phyloP scores from a whole-genome alignment of 2,329 filamentous ascomycete genomes.

The Fusarium decemcellulare region DNA sequence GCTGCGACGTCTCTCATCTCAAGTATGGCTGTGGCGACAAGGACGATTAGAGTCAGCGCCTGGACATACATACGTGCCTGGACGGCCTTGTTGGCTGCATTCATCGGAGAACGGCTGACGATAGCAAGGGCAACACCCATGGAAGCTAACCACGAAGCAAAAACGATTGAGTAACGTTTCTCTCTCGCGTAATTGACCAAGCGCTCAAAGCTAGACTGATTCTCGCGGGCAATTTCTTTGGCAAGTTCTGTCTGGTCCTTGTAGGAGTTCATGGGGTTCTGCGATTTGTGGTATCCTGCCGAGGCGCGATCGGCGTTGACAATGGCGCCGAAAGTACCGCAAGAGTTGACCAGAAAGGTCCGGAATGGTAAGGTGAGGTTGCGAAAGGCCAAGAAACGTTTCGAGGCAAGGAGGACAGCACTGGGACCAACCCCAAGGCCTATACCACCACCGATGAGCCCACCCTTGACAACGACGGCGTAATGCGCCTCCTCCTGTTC shows the following conservation, averaged over 20 bases:
- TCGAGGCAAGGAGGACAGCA: constrained; percentile 48
- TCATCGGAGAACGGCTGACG: constrained; percentile 64
- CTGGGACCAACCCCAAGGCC: constrained; percentile 77
- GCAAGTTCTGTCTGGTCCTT: constrained; percentile 52
- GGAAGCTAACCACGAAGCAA: constrained; percentile 83
- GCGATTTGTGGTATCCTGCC: constrained; percentile 74
- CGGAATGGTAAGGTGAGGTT: constrained; percentile 78
- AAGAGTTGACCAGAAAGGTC: constrained; percentile 86
- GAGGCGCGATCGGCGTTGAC: constrained; percentile 83
- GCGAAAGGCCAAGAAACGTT: not conserved
- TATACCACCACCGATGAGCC: constrained; percentile 77
- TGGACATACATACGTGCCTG: constrained; percentile 69
- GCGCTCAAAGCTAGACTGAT: constrained; percentile 70
- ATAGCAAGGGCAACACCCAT: constrained; percentile 82
- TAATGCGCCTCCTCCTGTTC: constrained; percentile 94
- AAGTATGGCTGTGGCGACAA: constrained; percentile 85
- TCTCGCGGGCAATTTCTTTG: constrained; percentile 65
- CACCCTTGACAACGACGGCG: constrained; percentile 82
- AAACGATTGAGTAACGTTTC: constrained; percentile 90
- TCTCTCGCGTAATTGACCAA: constrained; percentile 80
- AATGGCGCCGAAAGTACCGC: constrained; percentile 88
- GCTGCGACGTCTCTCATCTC: constrained; percentile 86
- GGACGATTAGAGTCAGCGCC: constrained; percentile 85
- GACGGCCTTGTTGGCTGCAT: not conserved
- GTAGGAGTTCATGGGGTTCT: constrained; percentile 78